phyloP scores from a whole-genome alignment of 495 filamentous ascomycete species.

The Tuber microsphaerosporum region DNA sequence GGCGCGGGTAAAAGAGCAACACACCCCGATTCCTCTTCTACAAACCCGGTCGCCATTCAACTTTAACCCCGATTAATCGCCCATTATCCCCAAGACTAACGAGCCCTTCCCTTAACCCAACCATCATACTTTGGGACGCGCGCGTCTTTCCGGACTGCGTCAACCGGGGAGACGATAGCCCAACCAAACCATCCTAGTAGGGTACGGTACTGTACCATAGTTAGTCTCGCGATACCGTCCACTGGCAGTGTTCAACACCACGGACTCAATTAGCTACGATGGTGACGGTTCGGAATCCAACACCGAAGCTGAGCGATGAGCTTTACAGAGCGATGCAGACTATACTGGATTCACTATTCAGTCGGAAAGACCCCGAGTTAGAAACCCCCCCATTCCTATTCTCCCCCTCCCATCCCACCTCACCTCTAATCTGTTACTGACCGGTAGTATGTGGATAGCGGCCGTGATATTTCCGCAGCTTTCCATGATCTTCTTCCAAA shows the following conservation, averaged over 20 bases:
- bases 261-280: constrained; percentile 12
- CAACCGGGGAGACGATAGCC: background rate
- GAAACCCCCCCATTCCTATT: constrained; percentile 4
- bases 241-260: background rate
- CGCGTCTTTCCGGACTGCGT: background rate
- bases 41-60: background rate
- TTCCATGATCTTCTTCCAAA: constrained; percentile 53
- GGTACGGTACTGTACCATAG: background rate
- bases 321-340: constrained; percentile 38
- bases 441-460: constrained; percentile 9
- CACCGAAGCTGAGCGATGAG: constrained; percentile 38
- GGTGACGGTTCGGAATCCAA: constrained; percentile 40
- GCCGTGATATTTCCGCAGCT: constrained; percentile 36
- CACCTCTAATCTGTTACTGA: background rate
- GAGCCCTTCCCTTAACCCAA: background rate
- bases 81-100: background rate
- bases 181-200: background rate
- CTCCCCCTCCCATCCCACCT: background rate
- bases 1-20: background rate
- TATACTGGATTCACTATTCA: constrained; percentile 36
- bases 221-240: background rate
- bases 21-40: background rate
- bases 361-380: constrained; percentile 34
- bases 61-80: background rate
- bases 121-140: background rate